A percentile compares a stretch with the other conserved stretches of the same genome.
Evolutionary conservation across 2,329 filamentous ascomycete genomes (phyloP).

Genomic region (Anthostomella pinea): DNA sequence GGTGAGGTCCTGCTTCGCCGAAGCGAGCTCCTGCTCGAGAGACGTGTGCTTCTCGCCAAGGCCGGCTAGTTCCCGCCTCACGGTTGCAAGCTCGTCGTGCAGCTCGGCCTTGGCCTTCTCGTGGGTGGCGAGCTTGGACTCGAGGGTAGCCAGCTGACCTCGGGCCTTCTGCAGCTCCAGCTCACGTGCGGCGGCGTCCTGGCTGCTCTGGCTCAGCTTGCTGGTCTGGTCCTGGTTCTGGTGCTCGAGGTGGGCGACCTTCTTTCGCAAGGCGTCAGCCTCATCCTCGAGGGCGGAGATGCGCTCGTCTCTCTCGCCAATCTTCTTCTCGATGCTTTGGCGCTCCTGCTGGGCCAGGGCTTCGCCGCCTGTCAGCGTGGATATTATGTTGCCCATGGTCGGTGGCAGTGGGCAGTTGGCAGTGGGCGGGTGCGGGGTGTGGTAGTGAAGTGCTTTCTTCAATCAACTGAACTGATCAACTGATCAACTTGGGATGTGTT

Average conservation of each 20-base stretch:
- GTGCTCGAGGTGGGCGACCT: slow-evolving; percentile 33
- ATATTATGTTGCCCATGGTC: slow-evolving; percentile 40
- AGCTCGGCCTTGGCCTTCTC: slow-evolving; percentile 23
- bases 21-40: slow-evolving; percentile 32
- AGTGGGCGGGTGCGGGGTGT: background rate
- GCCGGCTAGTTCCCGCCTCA: slow-evolving; percentile 34
- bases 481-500: too few relatives aligned
- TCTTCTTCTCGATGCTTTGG: slow-evolving; percentile 36
- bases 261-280: slow-evolving; percentile 37
- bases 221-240: slow-evolving; percentile 33
- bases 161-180: slow-evolving; percentile 25
- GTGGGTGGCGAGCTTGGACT: slow-evolving; percentile 23
- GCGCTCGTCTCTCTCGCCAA: slow-evolving; percentile 38
- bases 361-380: slow-evolving; percentile 37
- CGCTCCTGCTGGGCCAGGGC: slow-evolving; percentile 33
- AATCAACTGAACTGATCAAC: too few relatives aligned
- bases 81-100: slow-evolving; percentile 31
- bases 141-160: slow-evolving; percentile 19
- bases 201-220: slow-evolving; percentile 31
- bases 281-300: slow-evolving; percentile 36
- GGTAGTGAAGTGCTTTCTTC: too few relatives aligned
- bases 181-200: slow-evolving; percentile 27
- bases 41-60: slow-evolving; percentile 34
- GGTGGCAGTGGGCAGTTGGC: slow-evolving; percentile 3
- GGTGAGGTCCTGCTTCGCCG: slow-evolving; percentile 34